Conservation (phyloP, 83 land plant genomes). For the Isoetes engelmannii region DNA sequence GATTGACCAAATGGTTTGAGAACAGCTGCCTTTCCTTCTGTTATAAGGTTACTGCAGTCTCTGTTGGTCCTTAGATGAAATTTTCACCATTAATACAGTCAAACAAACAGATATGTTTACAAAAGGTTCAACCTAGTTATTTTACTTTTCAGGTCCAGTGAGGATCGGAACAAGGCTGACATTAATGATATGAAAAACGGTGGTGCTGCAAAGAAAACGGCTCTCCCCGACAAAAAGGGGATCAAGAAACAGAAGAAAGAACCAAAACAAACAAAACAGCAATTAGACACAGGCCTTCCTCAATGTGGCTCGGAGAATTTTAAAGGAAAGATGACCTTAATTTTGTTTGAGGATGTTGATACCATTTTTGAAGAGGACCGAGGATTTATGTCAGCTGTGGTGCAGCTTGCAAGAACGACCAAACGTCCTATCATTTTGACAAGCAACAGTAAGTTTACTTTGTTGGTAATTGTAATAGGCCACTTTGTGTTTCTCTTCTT, state of each 20-base stretch:
- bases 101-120: neutral
- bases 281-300: neutral
- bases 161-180: neutral
- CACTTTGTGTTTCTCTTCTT: neutral
- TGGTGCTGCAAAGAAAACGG: neutral
- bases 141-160: neutral
- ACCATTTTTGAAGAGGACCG: conserved; percentile 62
- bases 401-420: conserved; percentile 56
- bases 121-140: neutral
- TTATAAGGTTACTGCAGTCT: neutral
- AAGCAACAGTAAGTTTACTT: conserved; percentile 52
- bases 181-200: neutral
- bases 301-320: neutral
- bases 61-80: neutral
- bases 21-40: neutral
- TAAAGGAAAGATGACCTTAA: conserved; percentile 29
- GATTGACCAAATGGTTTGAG: conserved; percentile 34
- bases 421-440: conserved; percentile 75
- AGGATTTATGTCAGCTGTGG: conserved; percentile 60
- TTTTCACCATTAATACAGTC: conserved; percentile 8
- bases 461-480: neutral
- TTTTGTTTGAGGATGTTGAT: conserved; percentile 85
- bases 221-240: conserved; percentile 9
- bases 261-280: neutral
- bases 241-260: conserved; percentile 14